These are phyloP conservation scores for Peronospora tabacina DNA, from an alignment of 352 stramenopile genomes.

Conservation along the genomic window DNA sequence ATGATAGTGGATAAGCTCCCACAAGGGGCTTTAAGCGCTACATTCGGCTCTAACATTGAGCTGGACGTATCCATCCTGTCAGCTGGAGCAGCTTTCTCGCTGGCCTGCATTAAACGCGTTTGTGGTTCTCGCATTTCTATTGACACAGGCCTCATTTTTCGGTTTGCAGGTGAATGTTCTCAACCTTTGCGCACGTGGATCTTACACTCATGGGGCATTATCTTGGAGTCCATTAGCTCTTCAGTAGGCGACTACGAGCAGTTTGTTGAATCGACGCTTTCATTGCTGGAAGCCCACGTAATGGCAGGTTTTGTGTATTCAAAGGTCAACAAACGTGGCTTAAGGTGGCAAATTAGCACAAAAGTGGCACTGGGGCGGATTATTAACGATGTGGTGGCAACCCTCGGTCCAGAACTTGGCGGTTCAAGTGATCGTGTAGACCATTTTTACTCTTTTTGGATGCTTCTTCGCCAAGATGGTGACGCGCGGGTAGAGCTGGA, in stretches of 20 bases:
- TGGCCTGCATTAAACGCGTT: constrained; percentile 71
- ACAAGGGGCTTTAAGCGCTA: constrained; percentile 26
- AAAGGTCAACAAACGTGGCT: constrained; percentile 47
- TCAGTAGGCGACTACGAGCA: constrained; percentile 77
- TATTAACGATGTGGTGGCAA: constrained; percentile 62
- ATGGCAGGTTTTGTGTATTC: constrained; percentile 70
- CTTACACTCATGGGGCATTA: constrained; percentile 75
- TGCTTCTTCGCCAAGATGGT: constrained; percentile 54
- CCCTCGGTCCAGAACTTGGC: constrained; percentile 47
- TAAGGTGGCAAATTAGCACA: constrained; percentile 44
- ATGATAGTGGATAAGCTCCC: constrained; percentile 48
- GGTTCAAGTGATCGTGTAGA: constrained; percentile 39
- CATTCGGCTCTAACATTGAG: constrained; percentile 24
- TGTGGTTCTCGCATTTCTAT: constrained; percentile 73
- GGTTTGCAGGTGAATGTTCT: constrained; percentile 51
- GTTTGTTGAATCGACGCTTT: constrained; percentile 65
- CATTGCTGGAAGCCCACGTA: constrained; percentile 67
- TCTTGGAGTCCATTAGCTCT: constrained; percentile 69
- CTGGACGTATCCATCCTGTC: constrained; percentile 42
- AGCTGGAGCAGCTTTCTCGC: constrained; percentile 60
- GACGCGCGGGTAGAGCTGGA: constrained; percentile 70
- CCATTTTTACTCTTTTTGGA: constrained; percentile 67
- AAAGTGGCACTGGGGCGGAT: constrained; percentile 55
- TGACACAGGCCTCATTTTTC: constrained; percentile 68
- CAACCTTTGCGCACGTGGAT: constrained; percentile 82